Evolutionary conservation across 805 yeast species (phyloP).

Genomic region (Phaffomyces thermotolerans): DNA sequence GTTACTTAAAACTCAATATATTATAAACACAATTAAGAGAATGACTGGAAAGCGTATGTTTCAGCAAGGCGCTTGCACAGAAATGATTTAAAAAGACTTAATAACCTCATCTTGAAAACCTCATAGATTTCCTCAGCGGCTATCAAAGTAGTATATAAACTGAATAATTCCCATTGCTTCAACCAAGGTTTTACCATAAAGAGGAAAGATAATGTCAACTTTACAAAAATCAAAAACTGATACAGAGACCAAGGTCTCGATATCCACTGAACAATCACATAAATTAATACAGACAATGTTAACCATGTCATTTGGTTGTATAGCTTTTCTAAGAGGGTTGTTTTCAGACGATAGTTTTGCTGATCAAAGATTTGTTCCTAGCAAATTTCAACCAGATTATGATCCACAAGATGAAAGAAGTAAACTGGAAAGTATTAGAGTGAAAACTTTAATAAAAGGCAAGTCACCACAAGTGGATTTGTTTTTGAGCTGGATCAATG

Average conservation of each 20-base stretch:
- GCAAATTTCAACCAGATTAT: slow-evolving; percentile 25
- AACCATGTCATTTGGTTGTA: slow-evolving; percentile 48
- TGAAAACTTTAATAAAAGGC: slow-evolving; percentile 43
- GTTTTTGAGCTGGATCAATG: slow-evolving; percentile 47
- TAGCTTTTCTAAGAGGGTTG: slow-evolving; percentile 48
- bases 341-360: slow-evolving; percentile 48
- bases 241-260: slow-evolving; percentile 8
- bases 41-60: too few relatives aligned
- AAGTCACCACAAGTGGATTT: slow-evolving; percentile 39
- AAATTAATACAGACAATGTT: slow-evolving; percentile 42
- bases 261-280: slow-evolving; percentile 35
- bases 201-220: neutral
- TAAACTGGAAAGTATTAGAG: slow-evolving; percentile 32
- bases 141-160: too few relatives aligned
- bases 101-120: too few relatives aligned
- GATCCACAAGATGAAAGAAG: slow-evolving; percentile 19
- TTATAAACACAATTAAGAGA: too few relatives aligned
- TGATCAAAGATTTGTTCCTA: slow-evolving; percentile 40
- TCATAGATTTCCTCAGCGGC: too few relatives aligned
- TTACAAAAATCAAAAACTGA: neutral
- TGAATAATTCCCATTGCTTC: too few relatives aligned
- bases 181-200: too few relatives aligned
- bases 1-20: too few relatives aligned
- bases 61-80: too few relatives aligned
- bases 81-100: too few relatives aligned